A percentile compares a stretch with the other conserved stretches of the same genome.
These are phyloP conservation scores for Pythium sp. DNA, from an alignment of 352 stramenopile genomes.

Conservation along the genomic window DNA sequence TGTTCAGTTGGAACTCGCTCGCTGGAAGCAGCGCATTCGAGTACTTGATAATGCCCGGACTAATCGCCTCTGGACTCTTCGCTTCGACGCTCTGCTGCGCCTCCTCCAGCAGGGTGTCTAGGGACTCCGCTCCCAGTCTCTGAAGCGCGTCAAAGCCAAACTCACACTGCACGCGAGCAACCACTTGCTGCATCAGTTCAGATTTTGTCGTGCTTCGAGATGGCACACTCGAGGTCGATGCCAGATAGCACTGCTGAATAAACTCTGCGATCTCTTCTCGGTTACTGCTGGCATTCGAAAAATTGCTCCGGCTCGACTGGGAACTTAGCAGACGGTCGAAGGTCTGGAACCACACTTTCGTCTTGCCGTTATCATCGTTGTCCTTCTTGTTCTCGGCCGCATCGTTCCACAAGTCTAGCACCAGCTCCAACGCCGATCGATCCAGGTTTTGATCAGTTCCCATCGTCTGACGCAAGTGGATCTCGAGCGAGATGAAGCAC, in stretches of 20 bases:
- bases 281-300: not conserved
- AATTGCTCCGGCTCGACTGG: not conserved
- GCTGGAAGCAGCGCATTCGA: slow-evolving; percentile 26
- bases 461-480: slow-evolving; percentile 12
- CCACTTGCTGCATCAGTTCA: slow-evolving; percentile 12
- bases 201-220: not conserved
- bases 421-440: slow-evolving; percentile 14
- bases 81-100: slow-evolving; percentile 9
- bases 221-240: not conserved
- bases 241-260: slow-evolving; percentile 15
- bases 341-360: slow-evolving; percentile 9
- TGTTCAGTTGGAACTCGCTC: not conserved
- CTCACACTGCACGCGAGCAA: slow-evolving; percentile 5
- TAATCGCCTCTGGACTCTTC: not conserved
- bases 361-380: not conserved
- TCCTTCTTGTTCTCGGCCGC: slow-evolving; percentile 1
- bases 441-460: not conserved
- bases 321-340: slow-evolving; percentile 4
- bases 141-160: slow-evolving; percentile 16
- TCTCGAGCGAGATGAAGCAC: slow-evolving; percentile 38
- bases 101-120: slow-evolving; percentile 17
- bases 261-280: slow-evolving; percentile 10
- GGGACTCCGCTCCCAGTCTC: not conserved
- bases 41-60: slow-evolving; percentile 34
- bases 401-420: slow-evolving; percentile 18